Conservation (phyloP, 164 flowering plant species). For the Tetrastigma voinierianum region DNA sequence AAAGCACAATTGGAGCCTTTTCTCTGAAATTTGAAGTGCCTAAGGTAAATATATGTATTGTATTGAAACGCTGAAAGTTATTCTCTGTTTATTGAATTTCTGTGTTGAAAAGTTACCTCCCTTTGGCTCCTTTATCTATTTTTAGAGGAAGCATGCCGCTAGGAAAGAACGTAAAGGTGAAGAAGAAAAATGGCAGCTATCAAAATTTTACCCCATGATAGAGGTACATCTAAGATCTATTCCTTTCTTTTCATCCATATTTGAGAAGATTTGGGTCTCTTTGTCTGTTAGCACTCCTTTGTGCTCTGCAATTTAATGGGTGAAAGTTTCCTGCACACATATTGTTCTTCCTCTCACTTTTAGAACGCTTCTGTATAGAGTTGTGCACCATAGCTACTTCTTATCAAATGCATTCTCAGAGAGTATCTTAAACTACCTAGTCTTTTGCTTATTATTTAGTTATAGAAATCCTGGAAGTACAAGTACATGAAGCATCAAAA, state of each 20-base stretch:
- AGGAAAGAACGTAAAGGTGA: constrained; percentile 77
- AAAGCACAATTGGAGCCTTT: constrained; percentile 61
- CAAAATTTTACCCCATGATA: constrained; percentile 88
- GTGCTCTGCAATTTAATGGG: too few species aligned
- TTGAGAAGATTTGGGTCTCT: not conserved
- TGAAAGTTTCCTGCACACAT: too few species aligned
- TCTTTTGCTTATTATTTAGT: too few species aligned
- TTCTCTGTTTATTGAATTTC: not conserved
- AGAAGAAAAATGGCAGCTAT: constrained; percentile 84
- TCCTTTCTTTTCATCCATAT: not conserved
- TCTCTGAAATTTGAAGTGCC: constrained; percentile 84
- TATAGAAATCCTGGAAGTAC: too few species aligned
- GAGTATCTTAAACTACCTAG: too few species aligned
- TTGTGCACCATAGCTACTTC: too few species aligned
- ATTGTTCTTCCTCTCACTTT: too few species aligned
- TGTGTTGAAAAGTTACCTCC: not conserved
- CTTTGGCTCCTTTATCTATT: constrained; percentile 6
- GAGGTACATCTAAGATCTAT: constrained; percentile 51
- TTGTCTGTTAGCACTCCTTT: too few species aligned
- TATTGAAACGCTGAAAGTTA: not conserved
- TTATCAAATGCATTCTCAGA: too few species aligned
- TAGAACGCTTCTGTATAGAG: too few species aligned
- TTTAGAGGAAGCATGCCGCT: constrained; percentile 67
- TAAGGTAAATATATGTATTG: constrained; percentile 47
- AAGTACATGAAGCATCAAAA: too few species aligned